Evolutionary conservation across 371 early-diverging fungal genomes (phyloP).

Genomic region (Actinomucor elegans): DNA sequence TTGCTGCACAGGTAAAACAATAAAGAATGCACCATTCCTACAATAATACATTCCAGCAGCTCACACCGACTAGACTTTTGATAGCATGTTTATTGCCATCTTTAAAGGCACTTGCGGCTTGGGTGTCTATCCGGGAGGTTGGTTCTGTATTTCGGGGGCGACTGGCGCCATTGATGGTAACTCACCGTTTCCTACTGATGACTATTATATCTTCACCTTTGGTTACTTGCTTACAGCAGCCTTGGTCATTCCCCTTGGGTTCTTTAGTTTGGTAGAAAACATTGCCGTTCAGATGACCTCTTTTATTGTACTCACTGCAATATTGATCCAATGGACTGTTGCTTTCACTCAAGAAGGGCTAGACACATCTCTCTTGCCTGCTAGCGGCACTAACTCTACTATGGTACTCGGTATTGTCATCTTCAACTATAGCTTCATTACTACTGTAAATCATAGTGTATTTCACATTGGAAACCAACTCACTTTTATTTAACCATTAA

Average conservation of each 20-base stretch:
- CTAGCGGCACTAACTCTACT: constrained; percentile 42
- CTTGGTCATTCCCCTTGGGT: constrained; percentile 56
- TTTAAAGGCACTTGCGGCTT: constrained; percentile 46
- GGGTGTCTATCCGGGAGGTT: constrained; percentile 39
- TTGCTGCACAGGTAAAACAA: constrained; percentile 56
- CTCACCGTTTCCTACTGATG: constrained; percentile 46
- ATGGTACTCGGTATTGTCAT: constrained; percentile 60
- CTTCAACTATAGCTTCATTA: constrained; percentile 64
- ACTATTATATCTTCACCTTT: constrained; percentile 57
- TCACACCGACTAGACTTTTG: constrained; percentile 43
- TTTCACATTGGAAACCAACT: too few species aligned
- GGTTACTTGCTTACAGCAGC: constrained; percentile 49
- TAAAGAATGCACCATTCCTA: too few species aligned
- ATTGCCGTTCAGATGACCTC: constrained; percentile 57
- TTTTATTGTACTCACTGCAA: constrained; percentile 44
- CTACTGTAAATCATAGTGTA: constrained; percentile 33
- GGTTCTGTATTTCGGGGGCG: constrained; percentile 31
- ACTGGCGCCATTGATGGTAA: constrained; percentile 15
- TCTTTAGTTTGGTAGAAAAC: constrained; percentile 60
- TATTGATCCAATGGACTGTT: constrained; percentile 57
- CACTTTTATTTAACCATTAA: not conserved
- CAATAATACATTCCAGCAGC: too few species aligned
- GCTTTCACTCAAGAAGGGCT: constrained; percentile 55
- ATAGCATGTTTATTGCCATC: constrained; percentile 42
- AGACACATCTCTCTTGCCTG: constrained; percentile 43